These are phyloP conservation scores for Kuraishia cidri DNA, from an alignment of 805 yeast species.

Conservation along the genomic window DNA sequence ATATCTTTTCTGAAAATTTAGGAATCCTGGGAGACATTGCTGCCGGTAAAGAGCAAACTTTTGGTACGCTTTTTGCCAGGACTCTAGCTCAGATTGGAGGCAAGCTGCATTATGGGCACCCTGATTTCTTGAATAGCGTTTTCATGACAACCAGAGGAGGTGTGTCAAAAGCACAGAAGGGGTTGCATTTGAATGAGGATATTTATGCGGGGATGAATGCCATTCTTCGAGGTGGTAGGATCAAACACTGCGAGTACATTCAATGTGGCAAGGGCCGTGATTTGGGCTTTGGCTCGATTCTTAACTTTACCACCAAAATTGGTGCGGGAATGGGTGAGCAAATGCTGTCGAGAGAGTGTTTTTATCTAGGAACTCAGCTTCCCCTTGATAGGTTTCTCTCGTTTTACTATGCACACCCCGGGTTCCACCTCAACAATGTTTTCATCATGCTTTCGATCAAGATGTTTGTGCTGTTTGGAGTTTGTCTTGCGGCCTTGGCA, in stretches of 20 bases:
- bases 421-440: conserved; percentile 74
- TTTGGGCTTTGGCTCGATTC: conserved; percentile 74
- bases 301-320: conserved; percentile 75
- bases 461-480: conserved; percentile 46
- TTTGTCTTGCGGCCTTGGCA: conserved; percentile 57
- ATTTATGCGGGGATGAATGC: conserved; percentile 85
- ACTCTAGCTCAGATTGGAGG: conserved; percentile 79
- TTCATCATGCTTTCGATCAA: conserved; percentile 64
- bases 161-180: conserved; percentile 78
- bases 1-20: conserved; percentile 73
- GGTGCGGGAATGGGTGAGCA: conserved; percentile 93
- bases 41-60: conserved; percentile 84
- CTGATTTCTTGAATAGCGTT: conserved; percentile 67
- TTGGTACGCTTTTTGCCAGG: conserved; percentile 78
- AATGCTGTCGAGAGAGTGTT: conserved; percentile 75
- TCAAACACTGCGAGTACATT: conserved; percentile 73
- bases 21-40: conserved; percentile 82
- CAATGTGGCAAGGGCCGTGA: conserved; percentile 88
- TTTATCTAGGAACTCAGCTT: conserved; percentile 66
- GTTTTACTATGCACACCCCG: conserved; percentile 81
- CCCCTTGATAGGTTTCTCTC: conserved; percentile 74
- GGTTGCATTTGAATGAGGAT: conserved; percentile 77
- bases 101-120: conserved; percentile 81
- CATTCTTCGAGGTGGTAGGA: conserved; percentile 69
- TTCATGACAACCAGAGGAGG: conserved; percentile 86